These are phyloP conservation scores for Bondarzewia mesenterica DNA, from an alignment of 1,284 basidiomycete species.

Conservation along the genomic window DNA sequence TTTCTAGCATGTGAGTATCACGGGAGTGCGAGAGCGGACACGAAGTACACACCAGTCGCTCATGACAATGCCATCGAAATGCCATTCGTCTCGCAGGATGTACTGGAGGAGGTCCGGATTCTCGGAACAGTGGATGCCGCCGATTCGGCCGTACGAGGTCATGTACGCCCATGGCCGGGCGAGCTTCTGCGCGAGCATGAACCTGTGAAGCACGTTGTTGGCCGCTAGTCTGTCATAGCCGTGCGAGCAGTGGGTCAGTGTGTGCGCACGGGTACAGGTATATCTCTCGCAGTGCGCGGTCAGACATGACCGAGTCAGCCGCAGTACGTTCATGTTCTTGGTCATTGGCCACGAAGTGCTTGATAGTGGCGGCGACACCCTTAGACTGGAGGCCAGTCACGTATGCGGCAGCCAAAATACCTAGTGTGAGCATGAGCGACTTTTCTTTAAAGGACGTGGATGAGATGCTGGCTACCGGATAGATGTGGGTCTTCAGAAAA, in stretches of 20 bases:
- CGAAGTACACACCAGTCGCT: constrained; percentile 58
- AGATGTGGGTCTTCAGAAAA: constrained; percentile 78
- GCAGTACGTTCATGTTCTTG: constrained; percentile 64
- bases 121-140: constrained; percentile 68
- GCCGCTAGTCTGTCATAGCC: not conserved
- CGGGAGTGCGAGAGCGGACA: not conserved
- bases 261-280: constrained; percentile 42
- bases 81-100: constrained; percentile 72
- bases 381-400: constrained; percentile 65
- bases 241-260: not conserved
- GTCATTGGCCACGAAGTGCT: constrained; percentile 70
- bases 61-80: constrained; percentile 65
- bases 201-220: constrained; percentile 30
- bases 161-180: constrained; percentile 66
- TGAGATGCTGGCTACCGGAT: constrained; percentile 42
- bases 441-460: not conserved
- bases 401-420: constrained; percentile 58
- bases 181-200: constrained; percentile 74
- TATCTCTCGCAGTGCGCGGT: constrained; percentile 72
- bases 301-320: constrained; percentile 53
- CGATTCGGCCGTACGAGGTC: constrained; percentile 64
- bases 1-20: not conserved
- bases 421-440: not conserved
- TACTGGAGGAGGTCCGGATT: constrained; percentile 51
- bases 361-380: constrained; percentile 66